Percentiles rank a stretch among this genome's conserved stretches.
Conservation (phyloP, 1,139 yeast species). For the Keqinozyma sinolaborantium region DNA sequence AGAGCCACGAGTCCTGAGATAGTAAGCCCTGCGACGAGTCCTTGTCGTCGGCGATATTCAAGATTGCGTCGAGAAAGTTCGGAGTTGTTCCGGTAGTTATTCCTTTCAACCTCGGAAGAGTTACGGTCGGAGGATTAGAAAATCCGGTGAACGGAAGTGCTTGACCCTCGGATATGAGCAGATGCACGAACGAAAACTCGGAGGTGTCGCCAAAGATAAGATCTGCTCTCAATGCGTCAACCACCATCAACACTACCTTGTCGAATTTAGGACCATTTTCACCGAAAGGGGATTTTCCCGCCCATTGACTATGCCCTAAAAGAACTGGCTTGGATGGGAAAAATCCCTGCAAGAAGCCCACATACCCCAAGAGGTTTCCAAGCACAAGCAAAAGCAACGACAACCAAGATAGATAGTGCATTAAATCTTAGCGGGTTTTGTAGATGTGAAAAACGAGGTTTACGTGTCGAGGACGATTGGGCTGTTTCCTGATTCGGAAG, state of each 20-base stretch:
- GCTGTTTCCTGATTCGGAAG: no score
- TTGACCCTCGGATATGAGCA: slow-evolving; percentile 57
- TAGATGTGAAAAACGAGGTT: no score
- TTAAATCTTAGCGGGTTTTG: not conserved
- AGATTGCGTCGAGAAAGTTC: slow-evolving; percentile 76
- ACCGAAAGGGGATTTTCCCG: slow-evolving; percentile 7
- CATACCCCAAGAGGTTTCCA: slow-evolving; percentile 18
- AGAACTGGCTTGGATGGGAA: slow-evolving; percentile 82
- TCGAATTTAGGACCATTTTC: slow-evolving; percentile 50
- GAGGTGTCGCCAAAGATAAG: slow-evolving; percentile 70
- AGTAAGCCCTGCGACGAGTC: slow-evolving; percentile 74
- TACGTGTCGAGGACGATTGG: no score
- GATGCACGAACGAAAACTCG: slow-evolving; percentile 62
- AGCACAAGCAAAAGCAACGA: slow-evolving; percentile 3
- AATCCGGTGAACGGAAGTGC: slow-evolving; percentile 89
- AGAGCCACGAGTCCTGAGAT: slow-evolving; percentile 84
- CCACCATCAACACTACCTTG: slow-evolving; percentile 73
- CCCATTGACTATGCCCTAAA: slow-evolving; percentile 44
- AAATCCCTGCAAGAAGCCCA: slow-evolving; percentile 74
- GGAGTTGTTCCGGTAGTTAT: slow-evolving; percentile 83
- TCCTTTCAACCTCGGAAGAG: slow-evolving; percentile 75
- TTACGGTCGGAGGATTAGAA: slow-evolving; percentile 85
- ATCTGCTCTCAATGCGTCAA: slow-evolving; percentile 91
- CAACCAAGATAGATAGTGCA: slow-evolving; percentile 3
- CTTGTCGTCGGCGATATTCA: slow-evolving; percentile 85